Base-by-base conservation (phyloP, 2,329 filamentous ascomycete genomes). In the Hymenoscyphus fraxineus region DNA sequence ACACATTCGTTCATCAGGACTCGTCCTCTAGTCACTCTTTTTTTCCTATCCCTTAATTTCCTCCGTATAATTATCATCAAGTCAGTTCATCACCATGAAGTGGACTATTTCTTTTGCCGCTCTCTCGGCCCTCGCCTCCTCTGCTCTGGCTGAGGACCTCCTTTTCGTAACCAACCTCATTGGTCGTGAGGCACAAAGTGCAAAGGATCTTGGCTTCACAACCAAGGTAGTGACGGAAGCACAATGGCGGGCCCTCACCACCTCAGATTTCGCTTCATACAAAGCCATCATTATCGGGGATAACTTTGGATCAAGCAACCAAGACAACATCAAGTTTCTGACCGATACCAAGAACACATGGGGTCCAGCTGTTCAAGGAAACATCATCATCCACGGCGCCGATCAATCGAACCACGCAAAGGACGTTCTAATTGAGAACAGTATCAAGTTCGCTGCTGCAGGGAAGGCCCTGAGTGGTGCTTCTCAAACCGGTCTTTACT, bases 211-310 rank as follows among this genome's bases (percentile, higher is more conserved):
- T 19, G 71, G 71, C 3, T 71, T 67, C 61, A 73, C 73, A 9
- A 74, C 73, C 22, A 75, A 78, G 60, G 72, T 74, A 22, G 75
- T 77, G 55, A 74, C 68, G n/a, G 73, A 73, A 16, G 70, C 65
- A 3, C 73, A 79, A 67, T 80, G 77, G 77, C 68, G 69, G 57
- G 64, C 72, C 54, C 76, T 79, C 73, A 78, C 74, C 7, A 77
- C 77, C 1, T 73, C 72, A 41, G 79, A 81, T 65, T 80, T 80
- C 70, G 74, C 78, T 57, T 73, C 75, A 62, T 81, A 76, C 76
- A 80, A 78, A 69, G 79, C 79, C 13, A 78, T 81, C 60, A 71
- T 81, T 61, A 72, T 81, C 44, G 76, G 77, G 6, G 80, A 81
- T 65, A 75, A 77, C 12, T 70, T 64, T 51, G 63, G 73, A 58